Evolutionary conservation across 805 yeast species (phyloP).

Genomic region (Kodamaea leandrae): DNA sequence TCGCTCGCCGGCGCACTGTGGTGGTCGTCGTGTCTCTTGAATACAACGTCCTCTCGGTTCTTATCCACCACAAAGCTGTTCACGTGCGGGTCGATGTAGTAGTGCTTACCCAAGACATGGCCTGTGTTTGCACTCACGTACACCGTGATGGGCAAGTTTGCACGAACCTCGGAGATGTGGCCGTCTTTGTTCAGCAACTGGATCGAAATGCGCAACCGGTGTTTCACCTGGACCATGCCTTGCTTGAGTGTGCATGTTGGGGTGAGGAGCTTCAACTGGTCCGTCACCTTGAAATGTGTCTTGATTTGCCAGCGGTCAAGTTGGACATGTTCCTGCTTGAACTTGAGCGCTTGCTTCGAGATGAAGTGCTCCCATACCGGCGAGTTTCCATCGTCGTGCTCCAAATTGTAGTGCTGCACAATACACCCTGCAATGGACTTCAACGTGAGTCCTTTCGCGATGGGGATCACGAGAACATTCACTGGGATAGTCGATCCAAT

Average conservation of each 20-base stretch:
- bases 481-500: conserved; percentile 45
- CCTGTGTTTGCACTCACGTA: conserved; percentile 43
- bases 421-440: conserved; percentile 33
- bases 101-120: conserved; percentile 32
- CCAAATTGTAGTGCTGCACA: conserved; percentile 37
- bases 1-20: neutral
- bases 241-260: conserved; percentile 43
- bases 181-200: conserved; percentile 49
- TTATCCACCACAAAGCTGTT: conserved; percentile 25
- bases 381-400: conserved; percentile 34
- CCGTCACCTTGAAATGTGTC: conserved; percentile 41
- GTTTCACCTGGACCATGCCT: conserved; percentile 43
- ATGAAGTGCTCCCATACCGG: conserved; percentile 40
- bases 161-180: conserved; percentile 49
- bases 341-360: conserved; percentile 25
- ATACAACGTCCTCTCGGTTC: conserved; percentile 27
- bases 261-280: conserved; percentile 36
- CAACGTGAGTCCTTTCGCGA: conserved; percentile 43
- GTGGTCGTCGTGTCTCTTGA: conserved; percentile 17
- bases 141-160: conserved; percentile 47
- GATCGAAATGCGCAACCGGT: conserved; percentile 43
- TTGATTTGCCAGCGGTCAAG: conserved; percentile 47
- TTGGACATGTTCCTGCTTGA: conserved; percentile 5
- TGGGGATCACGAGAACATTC: conserved; percentile 44
- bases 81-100: conserved; percentile 26